Percentiles rank a stretch among this genome's conserved stretches.
Evolutionary conservation across 257 asterid species (phyloP).

Genomic region (Rehmannia glutinosa): DNA sequence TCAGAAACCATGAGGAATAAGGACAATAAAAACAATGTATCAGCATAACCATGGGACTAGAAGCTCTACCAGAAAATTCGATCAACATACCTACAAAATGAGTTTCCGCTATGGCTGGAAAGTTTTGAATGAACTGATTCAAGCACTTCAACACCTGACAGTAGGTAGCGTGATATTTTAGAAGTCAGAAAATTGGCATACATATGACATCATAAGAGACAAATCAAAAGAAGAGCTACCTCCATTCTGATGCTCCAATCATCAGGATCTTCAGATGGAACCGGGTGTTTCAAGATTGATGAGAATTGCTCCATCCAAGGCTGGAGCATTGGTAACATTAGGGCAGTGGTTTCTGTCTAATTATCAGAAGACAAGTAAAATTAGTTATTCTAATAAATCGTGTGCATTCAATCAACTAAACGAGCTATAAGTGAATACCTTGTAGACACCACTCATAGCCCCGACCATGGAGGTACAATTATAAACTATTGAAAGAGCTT

Average conservation of each 20-base stretch:
- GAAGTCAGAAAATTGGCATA: conserved; percentile 7
- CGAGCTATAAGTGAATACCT: conserved; percentile 47
- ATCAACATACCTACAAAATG: conserved; percentile 55
- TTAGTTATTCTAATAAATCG: conserved; percentile 21
- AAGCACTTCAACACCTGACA: conserved; percentile 89
- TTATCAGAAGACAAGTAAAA: conserved; percentile 22
- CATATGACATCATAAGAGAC: conserved; percentile 16
- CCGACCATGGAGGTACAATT: conserved; percentile 81
- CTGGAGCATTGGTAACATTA: conserved; percentile 82
- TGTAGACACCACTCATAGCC: conserved; percentile 79
- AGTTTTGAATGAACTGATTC: conserved; percentile 81
- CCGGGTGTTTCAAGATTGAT: conserved; percentile 54
- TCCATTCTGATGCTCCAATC: conserved; percentile 97
- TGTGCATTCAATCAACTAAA: conserved; percentile 19
- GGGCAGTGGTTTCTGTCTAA: conserved; percentile 67
- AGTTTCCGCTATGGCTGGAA: conserved; percentile 62
- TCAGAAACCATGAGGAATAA: conserved; percentile 17
- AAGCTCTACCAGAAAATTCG: conserved; percentile 16
- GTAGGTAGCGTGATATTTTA: conserved; percentile 6
- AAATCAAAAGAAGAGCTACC: conserved; percentile 42
- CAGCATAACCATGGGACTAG: conserved; percentile 3
- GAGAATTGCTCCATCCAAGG: conserved; percentile 89
- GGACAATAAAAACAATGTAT: conserved; percentile 9
- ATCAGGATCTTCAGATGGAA: conserved; percentile 94
- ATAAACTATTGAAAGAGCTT: conserved; percentile 78